Conservation (phyloP, 2,329 filamentous ascomycete genomes). For the Clonostachys chloroleuca region DNA sequence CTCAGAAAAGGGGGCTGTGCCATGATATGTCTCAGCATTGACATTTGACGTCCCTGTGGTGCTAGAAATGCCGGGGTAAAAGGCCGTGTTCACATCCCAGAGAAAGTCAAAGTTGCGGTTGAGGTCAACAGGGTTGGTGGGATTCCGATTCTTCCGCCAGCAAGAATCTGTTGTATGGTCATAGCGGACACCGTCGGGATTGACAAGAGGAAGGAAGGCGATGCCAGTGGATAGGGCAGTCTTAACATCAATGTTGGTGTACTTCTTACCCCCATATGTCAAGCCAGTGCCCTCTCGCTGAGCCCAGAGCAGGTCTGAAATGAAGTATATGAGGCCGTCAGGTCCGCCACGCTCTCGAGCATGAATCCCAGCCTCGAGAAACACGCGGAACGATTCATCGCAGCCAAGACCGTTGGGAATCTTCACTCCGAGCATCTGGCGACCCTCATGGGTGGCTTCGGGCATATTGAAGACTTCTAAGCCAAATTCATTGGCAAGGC, state of each 20-base stretch:
- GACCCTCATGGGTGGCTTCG: too few relatives aligned
- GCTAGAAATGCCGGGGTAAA: constrained; percentile 16
- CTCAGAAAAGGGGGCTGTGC: too few relatives aligned
- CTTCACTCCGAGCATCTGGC: too few relatives aligned
- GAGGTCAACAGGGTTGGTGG: constrained; percentile 38
- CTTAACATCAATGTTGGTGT: constrained; percentile 45
- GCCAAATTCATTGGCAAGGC: too few relatives aligned
- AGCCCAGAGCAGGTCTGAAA: constrained; percentile 52
- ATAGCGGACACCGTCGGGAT: constrained; percentile 48
- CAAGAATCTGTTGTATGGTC: constrained; percentile 45
- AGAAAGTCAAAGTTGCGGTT: constrained; percentile 55
- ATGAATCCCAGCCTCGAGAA: constrained; percentile 49
- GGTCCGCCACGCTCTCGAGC: constrained; percentile 53
- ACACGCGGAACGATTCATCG: constrained; percentile 25
- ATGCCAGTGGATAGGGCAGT: constrained; percentile 46
- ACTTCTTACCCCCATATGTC: constrained; percentile 44
- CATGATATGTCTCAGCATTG: too few relatives aligned
- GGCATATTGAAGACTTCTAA: too few relatives aligned
- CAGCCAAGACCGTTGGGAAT: too few relatives aligned
- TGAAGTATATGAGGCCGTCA: constrained; percentile 53
- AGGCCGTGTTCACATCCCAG: constrained; percentile 44
- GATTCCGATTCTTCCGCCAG: constrained; percentile 54
- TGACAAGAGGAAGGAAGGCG: constrained; percentile 44
- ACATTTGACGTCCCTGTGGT: too few relatives aligned
- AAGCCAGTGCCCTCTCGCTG: constrained; percentile 42